Evolutionary conservation across 1,284 basidiomycete species (phyloP), one percentile per base, ranked within the genome.

Genomic region (Irpex sp.): DNA sequence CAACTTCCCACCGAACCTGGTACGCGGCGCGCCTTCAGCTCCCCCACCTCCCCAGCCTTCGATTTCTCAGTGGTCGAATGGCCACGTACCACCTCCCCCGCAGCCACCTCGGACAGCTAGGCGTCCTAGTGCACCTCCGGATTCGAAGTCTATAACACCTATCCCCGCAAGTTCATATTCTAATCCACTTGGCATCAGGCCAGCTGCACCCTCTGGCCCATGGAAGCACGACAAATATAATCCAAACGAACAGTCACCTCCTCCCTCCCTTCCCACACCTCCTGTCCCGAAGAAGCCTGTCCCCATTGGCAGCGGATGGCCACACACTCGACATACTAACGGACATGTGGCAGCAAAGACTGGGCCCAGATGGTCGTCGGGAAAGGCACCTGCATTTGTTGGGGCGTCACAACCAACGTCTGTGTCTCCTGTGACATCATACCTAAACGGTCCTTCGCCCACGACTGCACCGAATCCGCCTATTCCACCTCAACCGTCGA

Each of bases 131-230:
- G 63, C 66, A 26, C 75, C 79, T 9, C 79, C 73, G 21, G 78
- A 80, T 58, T 73, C 75, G 5, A 78, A 77, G 60, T 64, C 74
- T 1, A 60, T 80, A 26, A 75, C 74, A 3, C 76, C 76, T 63
- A 76, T 80, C 31, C 69, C 77, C 17, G 69, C 74, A 4, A 79
- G 78, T 4, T 77, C 82, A 6, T 70, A 77, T 37, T 78, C 76
- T 0, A 86, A 85, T 68, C 82, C 83, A 34, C 70, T 86, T 48
- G 77, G 76, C 57, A 85, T 86, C 58, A 76, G 78, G 37, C 82
- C 85, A 7, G 47, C 65, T 15, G 58, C 26, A 15, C 15, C 51
- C 8, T 15, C 15, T n/a, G 38, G 38, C 26, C 34, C 34, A 21
- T 56, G 60, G 60, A n/a, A 51, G 17, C 38, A 11, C 13, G 54